Base-by-base conservation (phyloP, 495 filamentous ascomycete genomes). In the Coniosporium apollinis region DNA sequence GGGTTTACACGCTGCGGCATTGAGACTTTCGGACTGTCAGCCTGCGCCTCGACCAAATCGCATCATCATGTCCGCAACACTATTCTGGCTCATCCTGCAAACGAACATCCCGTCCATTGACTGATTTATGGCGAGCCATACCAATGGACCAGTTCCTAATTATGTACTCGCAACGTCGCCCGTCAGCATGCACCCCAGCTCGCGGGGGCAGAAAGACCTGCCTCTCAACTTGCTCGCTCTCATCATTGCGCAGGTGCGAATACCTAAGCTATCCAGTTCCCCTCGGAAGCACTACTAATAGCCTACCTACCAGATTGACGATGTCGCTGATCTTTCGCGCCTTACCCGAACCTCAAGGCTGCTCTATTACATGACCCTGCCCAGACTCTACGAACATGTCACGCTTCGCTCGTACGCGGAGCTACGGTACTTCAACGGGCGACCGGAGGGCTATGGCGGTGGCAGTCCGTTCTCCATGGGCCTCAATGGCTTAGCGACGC, bases 281-380 rank as follows among this genome's bases (percentile, higher is more conserved):
- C 19, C n/a, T 29, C 4, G 13, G 8, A 28, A 24, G 10, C 20
- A 3, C 24, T 33, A 16, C 28, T 36, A 15, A 33, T 26, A 14
- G 37, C n/a, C n/a, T n/a, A n/a, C n/a, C n/a, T 9, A 25, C 20
- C 36, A 67, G 61, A 48, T 76, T 34, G 67, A 74, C 22, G 62
- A 71, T 50, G 54, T 60, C 16, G 65, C 51, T 33, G 71, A 75
- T 40, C 60, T 75, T 11, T 67, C 70, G 17, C 58, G 69, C 24
- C 42, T 72, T 17, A 71, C 66, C 44, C 64, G 69, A 37, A 72
- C 71, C 40, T 75, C 67, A 46, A 65, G 72, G 2, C 59, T 77
- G 21, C 61, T 76, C 46, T 70, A 76, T 42, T 77, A 77, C 45
- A 74, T 77, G 69, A 56, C 64, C 29, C 57, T 75, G 2, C 72